A percentile compares a stretch with the other conserved stretches of the same genome.
Evolutionary conservation across 371 early-diverging fungal species (phyloP).

Genomic region (Nosema muscidifuracis): DNA sequence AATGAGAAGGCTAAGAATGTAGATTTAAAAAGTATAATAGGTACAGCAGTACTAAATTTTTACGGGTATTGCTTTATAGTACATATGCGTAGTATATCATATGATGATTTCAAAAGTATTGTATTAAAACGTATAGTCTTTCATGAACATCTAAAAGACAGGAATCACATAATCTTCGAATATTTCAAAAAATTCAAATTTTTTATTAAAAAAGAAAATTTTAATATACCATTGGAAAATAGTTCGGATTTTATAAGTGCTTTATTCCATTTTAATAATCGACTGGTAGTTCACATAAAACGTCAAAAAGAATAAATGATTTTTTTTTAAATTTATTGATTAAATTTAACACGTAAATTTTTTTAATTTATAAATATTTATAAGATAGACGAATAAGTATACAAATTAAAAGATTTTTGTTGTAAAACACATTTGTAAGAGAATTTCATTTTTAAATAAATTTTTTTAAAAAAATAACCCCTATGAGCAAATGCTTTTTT

Average conservation of each 20-base stretch:
- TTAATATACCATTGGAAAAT: slow-evolving; percentile 16
- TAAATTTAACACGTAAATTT: too few relatives aligned
- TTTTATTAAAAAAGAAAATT: slow-evolving; percentile 16
- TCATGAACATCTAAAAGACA: background rate
- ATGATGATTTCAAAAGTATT: slow-evolving; percentile 14
- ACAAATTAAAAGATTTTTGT: too few relatives aligned
- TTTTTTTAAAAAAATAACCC: too few relatives aligned
- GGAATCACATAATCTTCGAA: slow-evolving; percentile 5
- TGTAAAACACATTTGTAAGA: too few relatives aligned
- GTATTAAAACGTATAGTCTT: slow-evolving; percentile 16
- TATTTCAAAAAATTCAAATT: slow-evolving; percentile 25
- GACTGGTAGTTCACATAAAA: slow-evolving; percentile 5
- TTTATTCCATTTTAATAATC: slow-evolving; percentile 21
- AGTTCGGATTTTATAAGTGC: slow-evolving; percentile 17
- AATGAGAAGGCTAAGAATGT: background rate
- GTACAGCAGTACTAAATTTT: slow-evolving; percentile 23
- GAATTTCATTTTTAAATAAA: too few relatives aligned
- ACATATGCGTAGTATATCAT: background rate
- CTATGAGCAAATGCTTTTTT: slow-evolving; percentile 15
- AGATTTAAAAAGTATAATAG: slow-evolving; percentile 11
- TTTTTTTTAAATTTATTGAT: too few relatives aligned
- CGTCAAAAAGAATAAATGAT: background rate
- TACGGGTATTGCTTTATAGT: slow-evolving; percentile 13
- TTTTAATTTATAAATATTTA: too few relatives aligned
- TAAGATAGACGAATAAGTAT: too few relatives aligned